Evolutionary conservation across 768 basidiomycete species (phyloP), one percentile per base, ranked within the genome.

Genomic region (Lactarius evosmus): DNA sequence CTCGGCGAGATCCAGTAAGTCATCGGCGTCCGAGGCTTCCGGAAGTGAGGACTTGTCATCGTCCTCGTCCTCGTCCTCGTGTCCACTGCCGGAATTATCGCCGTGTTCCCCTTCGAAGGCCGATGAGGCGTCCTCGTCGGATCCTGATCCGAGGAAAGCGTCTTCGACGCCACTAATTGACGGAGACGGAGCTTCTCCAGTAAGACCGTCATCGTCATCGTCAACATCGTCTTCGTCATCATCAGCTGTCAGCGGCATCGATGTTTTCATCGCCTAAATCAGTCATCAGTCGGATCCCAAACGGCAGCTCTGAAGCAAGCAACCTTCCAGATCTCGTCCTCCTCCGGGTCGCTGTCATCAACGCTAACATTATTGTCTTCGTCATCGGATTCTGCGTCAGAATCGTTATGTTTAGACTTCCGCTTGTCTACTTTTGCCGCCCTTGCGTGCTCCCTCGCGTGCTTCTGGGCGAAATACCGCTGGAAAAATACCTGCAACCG

Each of bases 291-390:
- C 19, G 57, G 30, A 29, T 64, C 29, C 22, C 12, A 53, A 53
- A 19, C 25, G 33, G 25, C 27, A 33, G 9, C n/a, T 56, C 50
- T 29, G 22, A 11, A 41, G 46, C 4, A 67, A 67, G 77, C 63
- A 67, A 94, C 95, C 87, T 90, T 93, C 95, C 95, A 98, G 19
- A 96, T 83, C 69, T 90, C 91, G 19, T 77, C 85, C 70, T 91
- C 89, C 14, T 83, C 83, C 1, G 73, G 67, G 51, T 82, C 83
- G 59, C 79, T 84, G 46, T 74, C 76, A 33, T 77, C 80, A 0
- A 77, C 80, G 4, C 75, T 75, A 9, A 68, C 75, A 34, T 67
- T 74, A 1, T 72, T 75, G 8, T 69, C 73, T n/a, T 68, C 74
- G 3, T 61, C 71, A 30, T 74, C 78, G 1, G 72, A 72, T 52